Conservation (phyloP, 495 filamentous ascomycete species). For the Sordaria brevicollis region DNA sequence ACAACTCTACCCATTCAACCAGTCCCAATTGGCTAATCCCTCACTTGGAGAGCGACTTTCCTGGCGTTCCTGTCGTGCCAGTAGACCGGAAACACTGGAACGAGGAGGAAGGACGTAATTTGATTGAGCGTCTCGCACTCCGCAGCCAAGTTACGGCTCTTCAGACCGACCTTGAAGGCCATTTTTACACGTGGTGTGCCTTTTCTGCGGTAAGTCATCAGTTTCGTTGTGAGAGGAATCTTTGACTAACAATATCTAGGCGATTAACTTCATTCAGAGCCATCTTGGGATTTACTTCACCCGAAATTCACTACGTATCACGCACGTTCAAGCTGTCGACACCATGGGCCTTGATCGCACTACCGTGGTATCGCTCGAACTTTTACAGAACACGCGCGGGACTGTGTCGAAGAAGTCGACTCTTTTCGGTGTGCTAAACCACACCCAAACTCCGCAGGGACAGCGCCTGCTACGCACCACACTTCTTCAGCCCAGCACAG, state of each 20-base stretch:
- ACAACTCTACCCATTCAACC: constrained; percentile 56
- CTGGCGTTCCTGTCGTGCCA: constrained; percentile 44
- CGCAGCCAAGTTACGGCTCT: constrained; percentile 67
- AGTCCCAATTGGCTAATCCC: constrained; percentile 57
- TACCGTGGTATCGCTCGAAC: constrained; percentile 73
- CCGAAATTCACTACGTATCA: constrained; percentile 71
- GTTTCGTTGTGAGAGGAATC: not conserved
- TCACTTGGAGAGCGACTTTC: constrained; percentile 55
- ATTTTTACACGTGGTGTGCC: constrained; percentile 85
- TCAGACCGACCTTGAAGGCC: constrained; percentile 64
- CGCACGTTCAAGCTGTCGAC: constrained; percentile 79
- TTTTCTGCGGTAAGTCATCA: constrained; percentile 63
- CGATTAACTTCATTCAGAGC: constrained; percentile 70
- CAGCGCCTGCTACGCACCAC: constrained; percentile 68
- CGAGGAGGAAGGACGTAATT: constrained; percentile 68
- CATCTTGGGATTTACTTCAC: constrained; percentile 51
- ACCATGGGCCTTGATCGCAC: constrained; percentile 91
- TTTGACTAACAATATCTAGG: constrained; percentile 35
- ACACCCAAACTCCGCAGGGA: constrained; percentile 82
- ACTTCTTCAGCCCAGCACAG: constrained; percentile 83
- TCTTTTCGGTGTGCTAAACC: constrained; percentile 75
- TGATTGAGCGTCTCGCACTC: constrained; percentile 70
- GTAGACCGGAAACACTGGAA: constrained; percentile 84
- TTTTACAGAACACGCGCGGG: constrained; percentile 73
- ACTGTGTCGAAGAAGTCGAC: constrained; percentile 59